Percentiles rank a stretch among this genome's conserved stretches.
phyloP scores from a whole-genome alignment of 306 rosid species.

The Hippophae rhamnoides region DNA sequence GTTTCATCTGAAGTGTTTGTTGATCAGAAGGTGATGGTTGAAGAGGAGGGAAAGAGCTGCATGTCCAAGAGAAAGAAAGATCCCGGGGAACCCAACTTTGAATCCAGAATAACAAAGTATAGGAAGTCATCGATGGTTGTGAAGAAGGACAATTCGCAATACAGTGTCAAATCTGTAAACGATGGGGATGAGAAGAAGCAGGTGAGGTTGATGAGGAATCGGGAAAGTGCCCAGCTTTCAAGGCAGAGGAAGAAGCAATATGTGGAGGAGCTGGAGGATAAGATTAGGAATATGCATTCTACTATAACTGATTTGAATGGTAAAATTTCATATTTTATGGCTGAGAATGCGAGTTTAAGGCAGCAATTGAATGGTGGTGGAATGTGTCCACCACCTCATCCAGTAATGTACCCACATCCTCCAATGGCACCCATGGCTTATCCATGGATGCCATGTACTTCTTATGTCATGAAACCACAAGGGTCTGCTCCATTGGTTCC shows the following conservation, averaged over 20 bases:
- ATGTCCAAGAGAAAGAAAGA: slow-evolving; percentile 74
- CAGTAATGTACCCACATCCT: slow-evolving; percentile 73
- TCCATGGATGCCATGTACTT: slow-evolving; percentile 72
- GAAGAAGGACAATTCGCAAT: slow-evolving; percentile 17
- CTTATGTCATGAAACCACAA: slow-evolving; percentile 65
- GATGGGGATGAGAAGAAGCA: slow-evolving; percentile 62
- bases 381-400: slow-evolving; percentile 39
- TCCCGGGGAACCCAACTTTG: slow-evolving; percentile 34
- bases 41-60: slow-evolving; percentile 33
- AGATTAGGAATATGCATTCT: slow-evolving; percentile 69
- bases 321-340: slow-evolving; percentile 58
- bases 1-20: slow-evolving; percentile 26
- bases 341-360: slow-evolving; percentile 76
- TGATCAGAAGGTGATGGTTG: slow-evolving; percentile 43
- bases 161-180: slow-evolving; percentile 11
- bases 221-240: slow-evolving; percentile 97
- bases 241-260: slow-evolving; percentile 97
- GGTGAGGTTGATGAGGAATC: slow-evolving; percentile 77
- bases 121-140: slow-evolving; percentile 30
- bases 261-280: slow-evolving; percentile 93
- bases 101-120: slow-evolving; percentile 45
- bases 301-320: slow-evolving; percentile 70
- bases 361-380: slow-evolving; percentile 68
- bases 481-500: slow-evolving; percentile 91
- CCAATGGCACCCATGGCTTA: slow-evolving; percentile 61